Evolutionary conservation across 345 rosid genomes (phyloP).

Genomic region (Eucalyptus urophylla): DNA sequence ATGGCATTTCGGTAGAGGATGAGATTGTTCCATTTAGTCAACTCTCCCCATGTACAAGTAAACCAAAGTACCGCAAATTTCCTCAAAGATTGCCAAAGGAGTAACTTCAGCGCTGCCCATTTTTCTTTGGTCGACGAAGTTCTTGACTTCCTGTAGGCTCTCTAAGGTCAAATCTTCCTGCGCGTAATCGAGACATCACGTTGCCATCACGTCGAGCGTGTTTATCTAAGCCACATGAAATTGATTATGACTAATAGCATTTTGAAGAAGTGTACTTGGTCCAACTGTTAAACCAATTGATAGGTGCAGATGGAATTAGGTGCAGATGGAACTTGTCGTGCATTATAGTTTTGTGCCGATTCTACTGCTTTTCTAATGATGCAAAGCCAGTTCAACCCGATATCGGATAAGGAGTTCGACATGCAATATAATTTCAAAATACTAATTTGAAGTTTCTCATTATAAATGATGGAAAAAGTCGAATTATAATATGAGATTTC

Average conservation of each 20-base stretch:
- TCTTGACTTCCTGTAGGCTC: not conserved
- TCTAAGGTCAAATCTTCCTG: not conserved
- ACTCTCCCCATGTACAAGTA: not conserved
- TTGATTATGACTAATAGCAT: not conserved
- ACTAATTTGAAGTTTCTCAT: not conserved
- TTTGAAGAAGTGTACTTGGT: not conserved
- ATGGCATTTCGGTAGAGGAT: not conserved
- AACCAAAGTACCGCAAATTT: not conserved
- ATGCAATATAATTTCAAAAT: not conserved
- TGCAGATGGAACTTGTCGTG: not conserved
- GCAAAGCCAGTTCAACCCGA: not conserved
- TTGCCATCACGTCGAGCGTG: not conserved
- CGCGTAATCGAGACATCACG: not conserved
- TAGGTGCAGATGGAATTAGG: not conserved
- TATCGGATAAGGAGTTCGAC: not conserved
- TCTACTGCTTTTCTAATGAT: not conserved
- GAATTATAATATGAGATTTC: not conserved
- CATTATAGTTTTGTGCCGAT: not conserved
- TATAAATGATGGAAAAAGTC: not conserved
- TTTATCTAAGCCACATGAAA: not conserved
- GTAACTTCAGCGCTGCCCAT: not conserved
- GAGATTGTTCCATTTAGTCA: not conserved
- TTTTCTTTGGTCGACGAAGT: not conserved
- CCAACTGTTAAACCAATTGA: not conserved
- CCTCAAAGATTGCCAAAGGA: not conserved